Conservation (phyloP, 352 stramenopile genomes). For the Phytophthora uliginosa region DNA sequence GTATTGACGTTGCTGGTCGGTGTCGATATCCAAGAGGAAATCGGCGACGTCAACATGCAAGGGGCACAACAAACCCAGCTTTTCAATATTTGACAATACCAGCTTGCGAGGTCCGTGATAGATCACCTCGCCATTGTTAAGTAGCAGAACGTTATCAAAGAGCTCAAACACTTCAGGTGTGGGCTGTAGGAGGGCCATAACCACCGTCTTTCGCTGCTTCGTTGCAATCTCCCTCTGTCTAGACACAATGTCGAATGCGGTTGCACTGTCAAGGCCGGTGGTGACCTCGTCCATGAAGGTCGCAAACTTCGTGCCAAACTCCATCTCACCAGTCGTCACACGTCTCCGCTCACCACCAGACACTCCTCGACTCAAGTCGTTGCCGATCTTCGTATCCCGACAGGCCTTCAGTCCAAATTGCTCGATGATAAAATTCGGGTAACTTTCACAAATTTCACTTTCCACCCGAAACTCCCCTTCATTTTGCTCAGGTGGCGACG, state of each 20-base stretch:
- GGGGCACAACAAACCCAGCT: constrained; percentile 45
- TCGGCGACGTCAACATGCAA: constrained; percentile 13
- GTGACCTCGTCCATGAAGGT: constrained; percentile 80
- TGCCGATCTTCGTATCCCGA: constrained; percentile 59
- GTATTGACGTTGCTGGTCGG: not conserved
- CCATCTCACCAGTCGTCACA: constrained; percentile 66
- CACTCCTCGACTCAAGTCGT: constrained; percentile 53
- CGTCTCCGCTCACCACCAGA: constrained; percentile 48
- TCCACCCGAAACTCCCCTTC: too few relatives aligned
- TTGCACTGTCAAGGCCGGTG: constrained; percentile 44
- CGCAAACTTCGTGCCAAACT: constrained; percentile 79
- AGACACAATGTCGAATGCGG: constrained; percentile 77
- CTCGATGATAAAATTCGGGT: constrained; percentile 34
- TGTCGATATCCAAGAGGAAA: not conserved
- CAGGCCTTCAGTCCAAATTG: constrained; percentile 50
- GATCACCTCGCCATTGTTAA: constrained; percentile 51
- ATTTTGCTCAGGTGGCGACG: not conserved
- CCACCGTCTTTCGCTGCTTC: constrained; percentile 49
- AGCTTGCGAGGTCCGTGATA: constrained; percentile 48
- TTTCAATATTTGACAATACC: constrained; percentile 44
- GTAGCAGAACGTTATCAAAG: constrained; percentile 57
- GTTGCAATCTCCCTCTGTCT: constrained; percentile 49
- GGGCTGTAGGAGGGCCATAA: constrained; percentile 46
- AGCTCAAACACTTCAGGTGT: constrained; percentile 55
- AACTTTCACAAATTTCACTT: not conserved